Conservation (phyloP, 257 asterid genomes). For the Solanum neorickii region DNA sequence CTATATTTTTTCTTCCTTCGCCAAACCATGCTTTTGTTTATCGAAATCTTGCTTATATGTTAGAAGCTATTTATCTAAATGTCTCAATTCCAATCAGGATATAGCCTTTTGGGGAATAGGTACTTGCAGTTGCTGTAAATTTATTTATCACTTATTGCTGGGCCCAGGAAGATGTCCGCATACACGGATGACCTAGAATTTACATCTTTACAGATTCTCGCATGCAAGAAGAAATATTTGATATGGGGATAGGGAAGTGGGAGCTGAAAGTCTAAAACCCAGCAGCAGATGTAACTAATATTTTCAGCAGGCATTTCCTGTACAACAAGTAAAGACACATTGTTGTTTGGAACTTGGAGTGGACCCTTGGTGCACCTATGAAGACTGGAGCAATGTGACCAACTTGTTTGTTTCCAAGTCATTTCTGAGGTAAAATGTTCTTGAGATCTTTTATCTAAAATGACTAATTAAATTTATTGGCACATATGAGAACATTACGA, state of each 20-base stretch:
- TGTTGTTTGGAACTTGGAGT: neutral
- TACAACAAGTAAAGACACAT: neutral
- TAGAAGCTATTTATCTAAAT: neutral
- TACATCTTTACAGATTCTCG: neutral
- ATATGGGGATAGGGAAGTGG: neutral
- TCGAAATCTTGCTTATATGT: neutral
- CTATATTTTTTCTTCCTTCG: neutral
- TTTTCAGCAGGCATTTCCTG: neutral
- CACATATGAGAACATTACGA: neutral
- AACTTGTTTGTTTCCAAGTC: neutral
- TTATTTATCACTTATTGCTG: neutral
- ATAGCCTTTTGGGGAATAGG: neutral
- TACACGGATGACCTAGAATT: neutral
- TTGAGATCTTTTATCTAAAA: neutral
- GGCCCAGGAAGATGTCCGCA: neutral
- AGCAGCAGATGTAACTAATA: neutral
- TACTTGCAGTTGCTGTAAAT: neutral
- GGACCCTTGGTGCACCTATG: neutral
- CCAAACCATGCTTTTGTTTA: neutral
- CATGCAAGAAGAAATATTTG: neutral
- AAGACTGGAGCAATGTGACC: neutral
- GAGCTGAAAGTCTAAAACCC: neutral
- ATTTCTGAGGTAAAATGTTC: neutral
- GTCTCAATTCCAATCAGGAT: neutral
- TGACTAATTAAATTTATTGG: neutral